Base-by-base conservation (phyloP, 306 rosid genomes). In the Begonia peltatifolia region DNA sequence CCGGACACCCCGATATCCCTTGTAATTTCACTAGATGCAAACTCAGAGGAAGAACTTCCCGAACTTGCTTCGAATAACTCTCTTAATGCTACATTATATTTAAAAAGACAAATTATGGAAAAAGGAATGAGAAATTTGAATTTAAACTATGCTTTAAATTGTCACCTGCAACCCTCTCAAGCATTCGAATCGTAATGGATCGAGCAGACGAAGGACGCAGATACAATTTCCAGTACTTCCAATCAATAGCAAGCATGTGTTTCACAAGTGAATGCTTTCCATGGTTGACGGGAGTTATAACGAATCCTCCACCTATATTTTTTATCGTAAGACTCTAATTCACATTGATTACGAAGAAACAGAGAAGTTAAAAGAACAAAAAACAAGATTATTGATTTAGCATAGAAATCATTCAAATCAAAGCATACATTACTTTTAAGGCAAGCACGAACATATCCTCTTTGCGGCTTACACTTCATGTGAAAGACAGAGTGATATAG, bases 231-330 rank as follows among this genome's bases (percentile, higher is more conserved):
- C 96, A 88, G 52, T 59, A 82, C 64, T 79, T 88, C 96, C 96
- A 88, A 69, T 88, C 93, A 58, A 88, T 54, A 18, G 96, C 74
- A 79, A 88, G 95, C 93, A 84, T 88, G 71, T 88, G 96, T 47
- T 74, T 84, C 47, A 88, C 93, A 20, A 84, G 68, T 6, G 96
- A 79, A 11, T 73, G 80, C 14, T 78, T 79, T 67, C 95, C 89
- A 22, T 79, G 70, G 70, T 70, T 75, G 16, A 76, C 76, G 17
- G 96, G 96, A 67, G 82, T 79, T 60, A 88, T 61, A 52, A 88
- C 87, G 64, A 53, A 88, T 66, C 96, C 96, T 71, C 97, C 97
- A 69, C 97, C 97, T 88, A 46, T 36, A 25, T 25, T 25, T 25
- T 25, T 25, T 25, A 1, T 3, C 35, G 6, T 25, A 30, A 30